These are phyloP conservation scores for Pestalotiopsis sp. DNA, from an alignment of 2,329 filamentous ascomycete genomes.

Conservation along the genomic window DNA sequence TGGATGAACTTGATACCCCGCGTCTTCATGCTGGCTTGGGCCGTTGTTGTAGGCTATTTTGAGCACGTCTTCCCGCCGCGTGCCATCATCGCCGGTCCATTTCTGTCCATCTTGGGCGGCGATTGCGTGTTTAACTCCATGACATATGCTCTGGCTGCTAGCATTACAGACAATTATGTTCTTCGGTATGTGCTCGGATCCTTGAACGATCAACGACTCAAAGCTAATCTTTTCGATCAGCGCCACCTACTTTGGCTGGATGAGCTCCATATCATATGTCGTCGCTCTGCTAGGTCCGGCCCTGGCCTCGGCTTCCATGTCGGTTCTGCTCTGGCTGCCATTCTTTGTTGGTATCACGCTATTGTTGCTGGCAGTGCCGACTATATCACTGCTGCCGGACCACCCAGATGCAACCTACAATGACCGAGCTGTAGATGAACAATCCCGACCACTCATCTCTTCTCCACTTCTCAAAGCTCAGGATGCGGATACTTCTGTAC, in stretches of 20 bases:
- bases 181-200: constrained; percentile 28
- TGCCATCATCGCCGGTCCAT: constrained; percentile 42
- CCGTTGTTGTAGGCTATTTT: constrained; percentile 40
- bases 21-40: constrained; percentile 42
- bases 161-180: constrained; percentile 45
- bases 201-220: neutral
- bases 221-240: constrained; percentile 25
- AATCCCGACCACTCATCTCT: constrained; percentile 39
- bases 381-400: constrained; percentile 32
- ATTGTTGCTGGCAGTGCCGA: constrained; percentile 34
- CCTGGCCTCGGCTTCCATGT: constrained; percentile 49
- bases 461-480: constrained; percentile 41
- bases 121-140: constrained; percentile 56
- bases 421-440: constrained; percentile 30
- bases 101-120: constrained; percentile 48
- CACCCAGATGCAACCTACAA: constrained; percentile 6
- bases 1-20: constrained; percentile 47
- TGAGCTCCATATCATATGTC: constrained; percentile 50
- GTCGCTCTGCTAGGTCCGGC: constrained; percentile 49
- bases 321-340: constrained; percentile 43
- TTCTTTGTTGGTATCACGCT: constrained; percentile 43
- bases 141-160: constrained; percentile 46
- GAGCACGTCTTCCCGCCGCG: constrained; percentile 37
- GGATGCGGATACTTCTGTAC: constrained; percentile 19
- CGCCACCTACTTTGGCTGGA: constrained; percentile 53